These are phyloP conservation scores for Sarocladium strictum DNA, from an alignment of 2,329 filamentous ascomycete genomes.

Conservation along the genomic window DNA sequence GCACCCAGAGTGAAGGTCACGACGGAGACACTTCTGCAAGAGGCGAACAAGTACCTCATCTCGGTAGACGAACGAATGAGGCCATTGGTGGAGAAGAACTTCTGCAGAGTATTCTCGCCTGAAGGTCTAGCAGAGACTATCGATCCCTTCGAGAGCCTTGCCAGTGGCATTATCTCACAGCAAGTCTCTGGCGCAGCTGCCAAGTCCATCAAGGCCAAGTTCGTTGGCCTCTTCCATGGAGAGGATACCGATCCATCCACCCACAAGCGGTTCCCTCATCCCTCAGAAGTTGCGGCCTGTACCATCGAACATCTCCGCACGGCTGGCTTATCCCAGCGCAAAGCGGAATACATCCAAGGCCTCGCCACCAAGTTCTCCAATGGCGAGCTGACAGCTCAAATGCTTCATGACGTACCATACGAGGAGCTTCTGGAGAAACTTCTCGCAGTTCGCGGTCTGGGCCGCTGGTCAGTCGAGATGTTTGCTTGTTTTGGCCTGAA, in stretches of 20 bases:
- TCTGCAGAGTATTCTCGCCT: slow-evolving; percentile 73
- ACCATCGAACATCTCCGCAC: slow-evolving; percentile 66
- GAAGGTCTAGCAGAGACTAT: slow-evolving; percentile 77
- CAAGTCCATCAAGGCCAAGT: slow-evolving; percentile 80
- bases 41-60: slow-evolving; percentile 71
- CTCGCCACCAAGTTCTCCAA: slow-evolving; percentile 73
- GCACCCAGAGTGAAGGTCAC: slow-evolving; percentile 31
- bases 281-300: slow-evolving; percentile 61
- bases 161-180: slow-evolving; percentile 88
- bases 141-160: slow-evolving; percentile 80
- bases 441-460: slow-evolving; percentile 79
- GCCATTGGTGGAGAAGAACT: slow-evolving; percentile 65
- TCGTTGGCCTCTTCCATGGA: slow-evolving; percentile 65
- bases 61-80: slow-evolving; percentile 66
- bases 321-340: slow-evolving; percentile 86
- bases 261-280: slow-evolving; percentile 59
- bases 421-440: slow-evolving; percentile 79
- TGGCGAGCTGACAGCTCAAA: slow-evolving; percentile 68
- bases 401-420: slow-evolving; percentile 74
- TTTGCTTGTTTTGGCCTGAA: slow-evolving; percentile 96
- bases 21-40: slow-evolving; percentile 66
- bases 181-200: slow-evolving; percentile 94
- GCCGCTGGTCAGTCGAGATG: slow-evolving; percentile 94
- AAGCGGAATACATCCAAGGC: slow-evolving; percentile 90
- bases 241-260: slow-evolving; percentile 15